phyloP scores from a whole-genome alignment of 2,329 filamentous ascomycete genomes.

The Aureobasidium lini region DNA sequence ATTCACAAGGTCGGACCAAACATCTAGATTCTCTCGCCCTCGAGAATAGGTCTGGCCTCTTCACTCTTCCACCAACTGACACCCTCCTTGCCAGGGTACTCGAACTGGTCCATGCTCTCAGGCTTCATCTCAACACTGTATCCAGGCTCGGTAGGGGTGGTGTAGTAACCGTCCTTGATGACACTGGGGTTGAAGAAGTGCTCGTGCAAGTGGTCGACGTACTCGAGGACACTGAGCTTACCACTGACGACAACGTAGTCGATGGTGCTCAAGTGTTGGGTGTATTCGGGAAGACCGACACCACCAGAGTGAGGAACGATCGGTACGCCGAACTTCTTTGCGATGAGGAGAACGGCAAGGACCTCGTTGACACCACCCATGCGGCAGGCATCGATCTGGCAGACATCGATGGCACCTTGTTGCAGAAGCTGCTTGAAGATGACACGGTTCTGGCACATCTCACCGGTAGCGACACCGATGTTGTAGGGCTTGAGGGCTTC shows the following conservation, averaged over 20 bases:
- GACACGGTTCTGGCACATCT: conserved; percentile 93
- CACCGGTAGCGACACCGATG: conserved; percentile 82
- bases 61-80: conserved; percentile 82
- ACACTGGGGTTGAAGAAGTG: conserved; percentile 78
- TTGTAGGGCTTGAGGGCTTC: conserved; percentile 67
- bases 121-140: conserved; percentile 94
- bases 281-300: conserved; percentile 88
- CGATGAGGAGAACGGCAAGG: conserved; percentile 80
- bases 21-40: conserved; percentile 42
- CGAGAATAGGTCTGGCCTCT: conserved; percentile 67
- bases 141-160: conserved; percentile 72
- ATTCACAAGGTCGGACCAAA: neutral
- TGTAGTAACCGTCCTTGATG: conserved; percentile 80
- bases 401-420: conserved; percentile 73
- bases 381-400: conserved; percentile 84
- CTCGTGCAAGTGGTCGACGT: conserved; percentile 88
- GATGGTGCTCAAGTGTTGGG: conserved; percentile 84
- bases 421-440: conserved; percentile 88
- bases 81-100: conserved; percentile 67
- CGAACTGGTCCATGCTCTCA: conserved; percentile 73
- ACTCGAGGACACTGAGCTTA: conserved; percentile 76
- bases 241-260: conserved; percentile 84
- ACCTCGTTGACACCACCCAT: conserved; percentile 89
- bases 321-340: conserved; percentile 69
- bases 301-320: conserved; percentile 86